A percentile compares a stretch with the other conserved stretches of the same genome.
These are phyloP conservation scores for Gypsophila paniculata DNA, from an alignment of 179 eudicot species.

Conservation along the genomic window DNA sequence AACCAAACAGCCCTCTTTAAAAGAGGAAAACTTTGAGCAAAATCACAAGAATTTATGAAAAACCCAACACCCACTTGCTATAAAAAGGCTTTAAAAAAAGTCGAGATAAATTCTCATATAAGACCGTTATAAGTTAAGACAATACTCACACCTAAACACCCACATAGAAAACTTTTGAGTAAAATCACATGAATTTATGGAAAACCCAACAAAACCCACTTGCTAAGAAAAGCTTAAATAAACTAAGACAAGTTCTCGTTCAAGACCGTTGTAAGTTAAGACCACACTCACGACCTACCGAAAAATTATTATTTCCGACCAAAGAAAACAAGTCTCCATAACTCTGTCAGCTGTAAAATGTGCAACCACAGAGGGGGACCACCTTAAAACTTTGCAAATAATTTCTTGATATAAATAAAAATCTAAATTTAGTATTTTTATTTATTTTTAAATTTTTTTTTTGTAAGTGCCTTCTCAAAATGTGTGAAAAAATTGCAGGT, in stretches of 20 bases:
- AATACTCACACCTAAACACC: neutral
- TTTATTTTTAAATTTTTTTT: neutral
- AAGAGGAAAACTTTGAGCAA: neutral
- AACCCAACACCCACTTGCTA: constrained; percentile 32
- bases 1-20: neutral
- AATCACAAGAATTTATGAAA: neutral
- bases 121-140: too few relatives aligned
- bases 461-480: neutral
- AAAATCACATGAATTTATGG: neutral
- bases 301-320: constrained; percentile 14
- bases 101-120: too few relatives aligned
- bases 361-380: constrained; percentile 18
- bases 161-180: neutral
- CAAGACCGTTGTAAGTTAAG: too few relatives aligned
- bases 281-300: too few relatives aligned
- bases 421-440: neutral
- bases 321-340: constrained; percentile 3
- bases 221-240: constrained; percentile 15
- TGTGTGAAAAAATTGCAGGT: neutral
- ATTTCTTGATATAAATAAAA: neutral
- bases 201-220: neutral
- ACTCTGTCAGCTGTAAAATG: constrained; percentile 14
- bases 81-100: neutral
- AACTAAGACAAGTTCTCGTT: too few relatives aligned
- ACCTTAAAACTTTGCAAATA: constrained; percentile 10